Conservation (phyloP, 805 yeast genomes). For the Saturnispora bothae region DNA sequence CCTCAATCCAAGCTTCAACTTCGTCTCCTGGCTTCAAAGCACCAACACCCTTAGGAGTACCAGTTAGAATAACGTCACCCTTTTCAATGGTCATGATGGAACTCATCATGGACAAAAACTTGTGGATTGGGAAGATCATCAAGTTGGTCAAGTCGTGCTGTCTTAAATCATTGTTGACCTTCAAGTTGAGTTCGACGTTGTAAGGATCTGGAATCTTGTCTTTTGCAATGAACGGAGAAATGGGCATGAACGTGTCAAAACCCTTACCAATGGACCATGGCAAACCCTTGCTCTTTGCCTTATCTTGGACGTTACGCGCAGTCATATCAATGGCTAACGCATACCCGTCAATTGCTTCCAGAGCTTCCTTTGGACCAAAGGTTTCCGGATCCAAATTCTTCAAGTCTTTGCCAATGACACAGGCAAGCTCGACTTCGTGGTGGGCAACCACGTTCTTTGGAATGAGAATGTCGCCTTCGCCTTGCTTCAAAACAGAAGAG, state of each 20-base stretch:
- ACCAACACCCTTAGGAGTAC: conserved; percentile 99
- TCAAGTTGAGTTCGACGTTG: conserved; percentile 49
- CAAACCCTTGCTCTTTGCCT: conserved; percentile 83
- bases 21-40: conserved; percentile 67
- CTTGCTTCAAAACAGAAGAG: conserved; percentile 58
- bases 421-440: conserved; percentile 89
- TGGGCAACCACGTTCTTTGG: conserved; percentile 77
- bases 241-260: conserved; percentile 88
- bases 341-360: conserved; percentile 75
- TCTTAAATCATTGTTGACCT: conserved; percentile 57
- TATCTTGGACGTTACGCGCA: conserved; percentile 92
- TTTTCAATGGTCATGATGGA: conserved; percentile 83
- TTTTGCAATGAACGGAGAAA: conserved; percentile 66
- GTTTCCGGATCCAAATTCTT: conserved; percentile 45
- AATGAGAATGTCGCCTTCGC: conserved; percentile 66
- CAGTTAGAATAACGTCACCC: conserved; percentile 88
- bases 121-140: conserved; percentile 84
- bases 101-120: conserved; percentile 70
- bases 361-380: conserved; percentile 56
- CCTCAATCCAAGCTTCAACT: conserved; percentile 51
- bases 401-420: conserved; percentile 55
- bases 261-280: conserved; percentile 98
- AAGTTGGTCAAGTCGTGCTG: conserved; percentile 70
- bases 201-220: conserved; percentile 60
- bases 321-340: conserved; percentile 89